Evolutionary conservation across 768 basidiomycete species (phyloP), one percentile per base, ranked within the genome.

Genomic region (Tricholoma flavovirens): DNA sequence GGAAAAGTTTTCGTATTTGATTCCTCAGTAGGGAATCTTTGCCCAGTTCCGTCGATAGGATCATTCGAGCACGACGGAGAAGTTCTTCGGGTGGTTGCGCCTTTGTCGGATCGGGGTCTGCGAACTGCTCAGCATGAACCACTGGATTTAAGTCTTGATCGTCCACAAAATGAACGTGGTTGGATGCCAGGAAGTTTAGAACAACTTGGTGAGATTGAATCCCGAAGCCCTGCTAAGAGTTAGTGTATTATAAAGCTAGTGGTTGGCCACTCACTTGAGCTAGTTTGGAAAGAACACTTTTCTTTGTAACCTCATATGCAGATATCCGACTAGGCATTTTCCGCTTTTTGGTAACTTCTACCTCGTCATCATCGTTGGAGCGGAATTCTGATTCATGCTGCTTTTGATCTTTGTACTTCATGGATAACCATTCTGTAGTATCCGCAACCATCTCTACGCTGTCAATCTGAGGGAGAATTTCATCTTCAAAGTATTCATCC

Each of bases 391-490:
- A 68, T 10, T 78, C 76, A 55, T 81, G 81, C 62, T 83, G 78
- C 67, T 88, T 85, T 68, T 81, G 81, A 59, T 84, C 81, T 64
- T 89, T 87, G 73, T 92, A 90, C 69, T 88, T 90, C 80, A 93
- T 82, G 21, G 81, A 74, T 49, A 99, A 68, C 93, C 93, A 99
- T 65, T 95, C 95, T 0, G 88, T 87, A 9, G 89, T 83, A 63
- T 99, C 97, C 3, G 90, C 86, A 19, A 95, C 88, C 58, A 90
- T 80, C 70, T 99, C 97, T 40, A 94, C 86, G 54, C 84, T 86
- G 61, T 91, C 87, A 36, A 89, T 77, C 59, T 81, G 80, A 35
- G 83, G 78, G 56, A 78, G 71, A 58, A 93, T 78, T 55, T 88
- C 82, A 45, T 79, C 77, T 61, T 86, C 81, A 67, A 89, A 94